These are phyloP conservation scores for Tolypocladium nubicola DNA, from an alignment of 2,329 filamentous ascomycete species.

Conservation along the genomic window DNA sequence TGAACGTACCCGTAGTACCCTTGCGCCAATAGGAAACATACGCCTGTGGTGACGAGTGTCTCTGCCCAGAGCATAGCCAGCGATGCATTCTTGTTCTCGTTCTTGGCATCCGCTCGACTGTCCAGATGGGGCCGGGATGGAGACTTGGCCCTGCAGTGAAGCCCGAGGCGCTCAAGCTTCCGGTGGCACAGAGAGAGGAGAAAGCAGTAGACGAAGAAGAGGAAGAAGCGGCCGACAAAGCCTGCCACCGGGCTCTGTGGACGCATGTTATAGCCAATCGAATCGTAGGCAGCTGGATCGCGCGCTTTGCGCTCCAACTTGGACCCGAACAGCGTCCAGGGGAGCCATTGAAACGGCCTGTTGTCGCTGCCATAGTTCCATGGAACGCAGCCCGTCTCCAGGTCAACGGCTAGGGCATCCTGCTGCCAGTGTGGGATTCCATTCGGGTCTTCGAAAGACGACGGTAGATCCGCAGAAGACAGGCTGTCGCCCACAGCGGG, in stretches of 20 bases:
- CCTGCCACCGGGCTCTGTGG: not conserved
- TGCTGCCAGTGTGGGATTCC: not conserved
- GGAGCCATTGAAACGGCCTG: not conserved
- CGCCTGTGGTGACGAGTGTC: constrained; percentile 2
- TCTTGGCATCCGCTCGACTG: not conserved
- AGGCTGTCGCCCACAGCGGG: not conserved
- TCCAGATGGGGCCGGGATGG: not conserved
- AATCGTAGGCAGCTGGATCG: constrained; percentile 6
- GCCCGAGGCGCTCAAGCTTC: constrained; percentile 1
- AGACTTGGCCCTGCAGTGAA: constrained; percentile 1
- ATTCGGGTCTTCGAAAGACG: not conserved
- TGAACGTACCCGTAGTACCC: constrained; percentile 9
- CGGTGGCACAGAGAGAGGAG: constrained; percentile 5
- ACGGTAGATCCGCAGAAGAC: not conserved
- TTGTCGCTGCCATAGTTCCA: not conserved
- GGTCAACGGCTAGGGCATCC: not conserved
- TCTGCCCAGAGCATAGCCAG: constrained; percentile 6
- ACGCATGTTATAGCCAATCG: constrained; percentile 8
- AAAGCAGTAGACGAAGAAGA: constrained; percentile 6
- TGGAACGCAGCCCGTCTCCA: not conserved
- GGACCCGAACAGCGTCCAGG: constrained; percentile 7
- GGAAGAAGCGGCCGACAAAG: constrained; percentile 2
- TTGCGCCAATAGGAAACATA: constrained; percentile 10
- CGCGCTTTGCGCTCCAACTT: constrained; percentile 10
- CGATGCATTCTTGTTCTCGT: not conserved